Conservation (phyloP, 2,329 filamentous ascomycete species). For the Alternaria longipes region DNA sequence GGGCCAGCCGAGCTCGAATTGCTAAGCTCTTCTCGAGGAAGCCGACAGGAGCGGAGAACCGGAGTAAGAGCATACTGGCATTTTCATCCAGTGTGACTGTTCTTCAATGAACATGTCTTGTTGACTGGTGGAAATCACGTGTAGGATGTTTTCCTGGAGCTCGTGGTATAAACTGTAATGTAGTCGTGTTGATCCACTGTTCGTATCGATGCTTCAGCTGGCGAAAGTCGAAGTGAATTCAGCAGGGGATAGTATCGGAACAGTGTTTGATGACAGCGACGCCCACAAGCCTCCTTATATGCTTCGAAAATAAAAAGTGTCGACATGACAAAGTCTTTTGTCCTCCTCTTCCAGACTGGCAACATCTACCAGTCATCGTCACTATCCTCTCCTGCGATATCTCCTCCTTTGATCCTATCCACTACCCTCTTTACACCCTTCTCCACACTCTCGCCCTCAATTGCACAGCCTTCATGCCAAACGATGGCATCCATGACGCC, state of each 20-base stretch:
- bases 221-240: not conserved
- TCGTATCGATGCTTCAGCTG: not conserved
- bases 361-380: slow-evolving; percentile 29
- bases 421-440: slow-evolving; percentile 36
- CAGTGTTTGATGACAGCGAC: not conserved
- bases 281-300: not conserved
- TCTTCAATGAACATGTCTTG: too few species aligned
- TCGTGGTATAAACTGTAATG: not conserved
- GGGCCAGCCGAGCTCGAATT: not conserved
- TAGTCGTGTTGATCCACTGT: not conserved
- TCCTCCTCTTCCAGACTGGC: not conserved
- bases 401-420: slow-evolving; percentile 35
- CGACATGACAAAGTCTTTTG: not conserved
- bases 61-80: not conserved
- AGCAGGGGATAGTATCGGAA: not conserved
- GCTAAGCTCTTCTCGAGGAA: not conserved
- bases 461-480: slow-evolving; percentile 36
- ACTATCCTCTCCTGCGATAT: slow-evolving; percentile 33
- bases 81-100: not conserved
- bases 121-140: not conserved
- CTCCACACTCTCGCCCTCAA: slow-evolving; percentile 35
- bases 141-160: not conserved
- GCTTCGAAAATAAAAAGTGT: not conserved
- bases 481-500: slow-evolving; percentile 32
- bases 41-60: not conserved